Base-by-base conservation (phyloP, 2,329 filamentous ascomycete species). In the Seiridium unicorne region DNA sequence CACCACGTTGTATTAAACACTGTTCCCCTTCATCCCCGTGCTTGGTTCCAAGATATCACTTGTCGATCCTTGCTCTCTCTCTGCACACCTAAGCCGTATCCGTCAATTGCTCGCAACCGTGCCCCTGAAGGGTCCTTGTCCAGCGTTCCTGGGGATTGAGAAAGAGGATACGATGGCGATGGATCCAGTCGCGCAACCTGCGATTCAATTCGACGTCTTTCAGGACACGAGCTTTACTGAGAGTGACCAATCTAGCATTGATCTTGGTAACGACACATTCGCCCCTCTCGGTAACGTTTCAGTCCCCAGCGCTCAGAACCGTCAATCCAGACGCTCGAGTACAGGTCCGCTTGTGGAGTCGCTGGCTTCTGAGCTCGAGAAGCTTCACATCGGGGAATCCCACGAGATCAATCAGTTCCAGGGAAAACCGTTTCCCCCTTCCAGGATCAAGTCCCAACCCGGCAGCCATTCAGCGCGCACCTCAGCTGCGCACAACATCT, bases 291-390 rank as follows among this genome's bases (percentile, higher is more conserved):
- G 65, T 54, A 68, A 72, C 34, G 62, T 74, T 32, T 65, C 72
- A 32, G 56, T 72, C 49, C 65, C 67, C 61, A 68, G 68, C 31
- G 63, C 69, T 11, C 70, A 73, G 57, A 74, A 73, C 53, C 65
- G 61, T 11, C 63, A 63, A 60, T 26, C 18, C 18, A 26, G 18
- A 26, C 18, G 18, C 18, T 26, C 18, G 18, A 26, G 18, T 26
- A 26, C 65, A 34, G 62, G 64, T 42, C 55, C 64, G 31, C 62
- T 62, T 58, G 58, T 74, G 55, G 73, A 76, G 11, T 69, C 69
- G 11, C 64, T 77, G 40, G 67, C 73, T 48, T 60, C 66, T n/a
- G 66, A 72, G 32, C 66, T 77, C 9, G 65, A 69, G 60, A 70
- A 71, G 59, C 69, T 77, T 54, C 72, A 73, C 60, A 62, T 66